Percentiles rank a stretch among this genome's conserved stretches.
Evolutionary conservation across 345 rosid species (phyloP).

Genomic region (Camelina hispida): DNA sequence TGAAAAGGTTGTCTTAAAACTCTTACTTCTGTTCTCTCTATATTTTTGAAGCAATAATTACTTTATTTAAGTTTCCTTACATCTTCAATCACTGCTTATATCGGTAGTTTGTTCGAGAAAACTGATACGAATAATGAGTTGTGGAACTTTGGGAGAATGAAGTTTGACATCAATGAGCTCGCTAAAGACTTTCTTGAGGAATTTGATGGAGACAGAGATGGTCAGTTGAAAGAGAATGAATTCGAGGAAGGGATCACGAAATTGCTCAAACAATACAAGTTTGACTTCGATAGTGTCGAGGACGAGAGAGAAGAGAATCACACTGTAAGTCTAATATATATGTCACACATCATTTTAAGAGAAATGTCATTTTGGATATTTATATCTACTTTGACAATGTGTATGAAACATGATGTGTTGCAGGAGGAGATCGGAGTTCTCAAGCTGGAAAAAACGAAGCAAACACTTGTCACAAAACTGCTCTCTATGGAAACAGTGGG

Average conservation of each 20-base stretch:
- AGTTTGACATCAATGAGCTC: conserved; percentile 17
- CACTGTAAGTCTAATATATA: conserved; percentile 2
- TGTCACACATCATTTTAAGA: not conserved
- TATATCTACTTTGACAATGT: not conserved
- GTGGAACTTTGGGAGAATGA: conserved; percentile 27
- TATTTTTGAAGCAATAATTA: not conserved
- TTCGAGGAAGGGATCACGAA: not conserved
- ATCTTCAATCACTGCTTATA: not conserved
- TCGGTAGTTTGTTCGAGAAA: conserved; percentile 27
- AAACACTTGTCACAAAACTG: conserved; percentile 1
- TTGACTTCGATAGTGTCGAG: not conserved
- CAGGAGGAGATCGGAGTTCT: conserved; percentile 23
- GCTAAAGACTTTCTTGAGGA: conserved; percentile 5
- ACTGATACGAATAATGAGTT: conserved; percentile 28
- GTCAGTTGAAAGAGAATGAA: conserved; percentile 14
- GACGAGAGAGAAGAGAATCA: conserved; percentile 4
- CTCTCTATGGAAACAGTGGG: conserved; percentile 11
- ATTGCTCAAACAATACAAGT: conserved; percentile 20
- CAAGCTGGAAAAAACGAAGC: conserved; percentile 3
- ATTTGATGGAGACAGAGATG: conserved; percentile 18
- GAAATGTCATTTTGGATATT: not conserved
- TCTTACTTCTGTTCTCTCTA: not conserved
- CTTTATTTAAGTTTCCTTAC: not conserved
- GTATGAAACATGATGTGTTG: not conserved
- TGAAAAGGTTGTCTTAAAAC: conserved; percentile 11